Evolutionary conservation across 306 rosid genomes (phyloP), one percentile per base, ranked within the genome.

Genomic region (Cotoneaster glaucophyllus): DNA sequence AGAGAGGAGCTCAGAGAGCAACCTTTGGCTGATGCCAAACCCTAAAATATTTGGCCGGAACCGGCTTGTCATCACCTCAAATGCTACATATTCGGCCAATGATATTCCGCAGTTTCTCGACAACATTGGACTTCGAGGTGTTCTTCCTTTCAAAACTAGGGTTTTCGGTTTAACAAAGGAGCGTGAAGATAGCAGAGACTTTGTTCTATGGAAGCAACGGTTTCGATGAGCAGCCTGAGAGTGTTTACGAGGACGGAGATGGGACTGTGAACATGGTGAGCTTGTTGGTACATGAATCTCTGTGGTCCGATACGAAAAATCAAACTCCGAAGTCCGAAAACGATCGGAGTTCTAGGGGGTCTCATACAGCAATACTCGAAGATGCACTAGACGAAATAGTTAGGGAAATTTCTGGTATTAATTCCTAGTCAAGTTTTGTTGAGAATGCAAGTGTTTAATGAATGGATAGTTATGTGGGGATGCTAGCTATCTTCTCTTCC

Each of bases 231-330:
- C 83, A 43, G 0, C 97, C 99, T 0, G 86, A 92, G 74, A 61
- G 86, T 44, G 68, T 53, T 1, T 87, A 85, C 54, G 97, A 96
- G 64, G 93, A 95, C 69, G 99, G 99, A 52, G 99, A 92, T 75
- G 97, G 97, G 73, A 92, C 97, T 15, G 97, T 92, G 85, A 95
- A 90, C 74, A 74, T 83, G 96, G 82, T 48, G 74, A 95, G 96
- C 88, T 79, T 90, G 85, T 44, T 87, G 76, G 99, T 88, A 24
- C 90, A 88, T 64, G 85, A 89, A 43, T 63, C 83, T 1, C 71
- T 87, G 0, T 92, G 97, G 99, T 78, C 71, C 22, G 17, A 80
- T n/a, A 79, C 79, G 64, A 75, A 74, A 74, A 87, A 86, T 64
- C 93, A 92, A 67, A 83, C 82, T 44, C 58, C 90, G 17, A 84